Percentiles rank a stretch among this genome's conserved stretches.
Evolutionary conservation across 83 land plant genomes (phyloP).

Genomic region (Thuja plicata): DNA sequence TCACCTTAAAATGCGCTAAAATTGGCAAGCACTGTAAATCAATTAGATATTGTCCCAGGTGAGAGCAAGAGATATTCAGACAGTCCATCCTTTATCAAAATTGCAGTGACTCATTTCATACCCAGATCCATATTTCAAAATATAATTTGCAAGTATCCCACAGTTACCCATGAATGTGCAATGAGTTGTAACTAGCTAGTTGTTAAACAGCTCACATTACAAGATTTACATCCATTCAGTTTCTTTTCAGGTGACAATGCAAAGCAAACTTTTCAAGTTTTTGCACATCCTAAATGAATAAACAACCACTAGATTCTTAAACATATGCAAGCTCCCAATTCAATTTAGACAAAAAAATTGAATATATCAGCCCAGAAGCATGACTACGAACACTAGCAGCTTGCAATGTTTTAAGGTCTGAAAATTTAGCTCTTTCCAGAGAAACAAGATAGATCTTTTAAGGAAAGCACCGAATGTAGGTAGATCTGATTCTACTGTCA

Average conservation of each 20-base stretch:
- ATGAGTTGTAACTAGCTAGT: neutral
- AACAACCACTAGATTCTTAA: neutral
- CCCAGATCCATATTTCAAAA: neutral
- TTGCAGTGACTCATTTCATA: neutral
- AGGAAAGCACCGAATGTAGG: neutral
- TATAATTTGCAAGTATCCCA: neutral
- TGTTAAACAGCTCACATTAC: neutral
- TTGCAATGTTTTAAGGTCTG: neutral
- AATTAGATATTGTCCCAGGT: too few species aligned
- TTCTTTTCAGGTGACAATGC: too few species aligned
- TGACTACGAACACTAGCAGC: neutral
- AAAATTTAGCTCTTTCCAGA: neutral
- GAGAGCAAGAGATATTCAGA: neutral
- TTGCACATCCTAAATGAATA: neutral
- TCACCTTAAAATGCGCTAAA: neutral
- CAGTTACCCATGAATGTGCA: neutral
- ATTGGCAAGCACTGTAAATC: neutral
- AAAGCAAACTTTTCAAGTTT: too few species aligned
- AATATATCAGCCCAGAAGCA: too few species aligned
- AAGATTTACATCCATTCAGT: neutral
- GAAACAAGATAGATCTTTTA: neutral
- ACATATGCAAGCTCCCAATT: neutral
- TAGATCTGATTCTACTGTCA: neutral
- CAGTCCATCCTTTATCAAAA: too few species aligned
- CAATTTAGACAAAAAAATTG: neutral